These are phyloP conservation scores for Dianthus caryophyllus DNA, from an alignment of 148 eudicot species.

Conservation along the genomic window DNA sequence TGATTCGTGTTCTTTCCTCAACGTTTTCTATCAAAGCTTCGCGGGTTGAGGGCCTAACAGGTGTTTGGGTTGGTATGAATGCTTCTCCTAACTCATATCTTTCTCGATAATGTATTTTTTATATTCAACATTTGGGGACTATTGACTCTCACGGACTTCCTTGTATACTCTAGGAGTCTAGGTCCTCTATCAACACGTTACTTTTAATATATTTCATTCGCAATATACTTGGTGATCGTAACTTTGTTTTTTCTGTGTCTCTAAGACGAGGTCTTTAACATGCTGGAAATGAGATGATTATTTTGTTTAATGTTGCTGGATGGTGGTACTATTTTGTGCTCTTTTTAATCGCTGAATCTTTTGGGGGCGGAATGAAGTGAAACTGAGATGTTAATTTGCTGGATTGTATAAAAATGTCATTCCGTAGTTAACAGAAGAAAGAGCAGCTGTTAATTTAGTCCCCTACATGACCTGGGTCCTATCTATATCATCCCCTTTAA, in stretches of 20 bases:
- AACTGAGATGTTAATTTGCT: no score
- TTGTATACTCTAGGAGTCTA: no score
- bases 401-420: no score
- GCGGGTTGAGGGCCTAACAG: constrained; percentile 65
- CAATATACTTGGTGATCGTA: background rate
- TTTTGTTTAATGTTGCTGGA: background rate
- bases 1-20: constrained; percentile 69
- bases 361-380: no score
- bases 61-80: constrained; percentile 93
- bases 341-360: background rate
- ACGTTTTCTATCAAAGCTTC: constrained; percentile 65
- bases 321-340: background rate
- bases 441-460: no score
- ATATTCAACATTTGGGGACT: background rate
- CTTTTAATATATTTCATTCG: background rate
- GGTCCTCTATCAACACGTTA: background rate
- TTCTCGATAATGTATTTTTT: background rate
- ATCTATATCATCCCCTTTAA: no score
- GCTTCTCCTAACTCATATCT: constrained; percentile 1
- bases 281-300: background rate
- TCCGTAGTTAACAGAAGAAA: no score
- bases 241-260: background rate
- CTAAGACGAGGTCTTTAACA: background rate
- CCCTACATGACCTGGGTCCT: no score
- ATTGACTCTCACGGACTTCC: background rate